These are phyloP conservation scores for Salvia sclarea DNA, from an alignment of 305 asterid genomes.

Conservation along the genomic window DNA sequence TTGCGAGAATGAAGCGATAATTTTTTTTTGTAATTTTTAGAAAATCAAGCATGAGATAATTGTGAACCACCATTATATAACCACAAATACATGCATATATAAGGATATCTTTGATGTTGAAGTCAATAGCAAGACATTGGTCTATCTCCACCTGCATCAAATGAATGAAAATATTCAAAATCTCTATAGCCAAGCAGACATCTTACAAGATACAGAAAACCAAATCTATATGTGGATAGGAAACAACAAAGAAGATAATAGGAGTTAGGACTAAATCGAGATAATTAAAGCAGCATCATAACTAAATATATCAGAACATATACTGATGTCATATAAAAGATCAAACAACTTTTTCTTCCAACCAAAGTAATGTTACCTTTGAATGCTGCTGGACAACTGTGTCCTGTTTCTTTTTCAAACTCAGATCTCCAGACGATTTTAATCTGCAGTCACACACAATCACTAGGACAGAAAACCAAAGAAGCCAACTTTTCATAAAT, in stretches of 20 bases:
- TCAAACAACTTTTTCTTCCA: constrained; percentile 11
- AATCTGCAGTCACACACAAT: constrained; percentile 56
- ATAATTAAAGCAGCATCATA: constrained; percentile 12
- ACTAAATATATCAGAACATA: constrained; percentile 5
- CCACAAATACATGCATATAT: constrained; percentile 20
- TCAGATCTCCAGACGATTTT: constrained; percentile 54
- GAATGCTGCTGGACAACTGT: constrained; percentile 47
- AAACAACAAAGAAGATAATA: constrained; percentile 17
- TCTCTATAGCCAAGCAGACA: constrained; percentile 15
- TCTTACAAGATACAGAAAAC: constrained; percentile 25
- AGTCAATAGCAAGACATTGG: constrained; percentile 82
- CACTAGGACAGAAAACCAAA: constrained; percentile 9
- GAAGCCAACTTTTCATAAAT: constrained; percentile 18
- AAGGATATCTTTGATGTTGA: constrained; percentile 84
- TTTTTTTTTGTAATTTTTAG: neutral
- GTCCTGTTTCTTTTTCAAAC: constrained; percentile 65
- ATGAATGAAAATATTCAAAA: constrained; percentile 30
- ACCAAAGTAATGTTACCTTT: constrained; percentile 53
- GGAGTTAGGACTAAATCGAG: constrained; percentile 16
- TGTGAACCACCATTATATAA: constrained; percentile 7
- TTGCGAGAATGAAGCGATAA: neutral
- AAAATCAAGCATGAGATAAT: constrained; percentile 5
- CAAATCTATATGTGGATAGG: constrained; percentile 17
- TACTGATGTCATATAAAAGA: neutral
- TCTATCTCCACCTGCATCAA: constrained; percentile 82